phyloP scores from a whole-genome alignment of 2,329 filamentous ascomycete genomes.

The Dactylellina cionopaga region DNA sequence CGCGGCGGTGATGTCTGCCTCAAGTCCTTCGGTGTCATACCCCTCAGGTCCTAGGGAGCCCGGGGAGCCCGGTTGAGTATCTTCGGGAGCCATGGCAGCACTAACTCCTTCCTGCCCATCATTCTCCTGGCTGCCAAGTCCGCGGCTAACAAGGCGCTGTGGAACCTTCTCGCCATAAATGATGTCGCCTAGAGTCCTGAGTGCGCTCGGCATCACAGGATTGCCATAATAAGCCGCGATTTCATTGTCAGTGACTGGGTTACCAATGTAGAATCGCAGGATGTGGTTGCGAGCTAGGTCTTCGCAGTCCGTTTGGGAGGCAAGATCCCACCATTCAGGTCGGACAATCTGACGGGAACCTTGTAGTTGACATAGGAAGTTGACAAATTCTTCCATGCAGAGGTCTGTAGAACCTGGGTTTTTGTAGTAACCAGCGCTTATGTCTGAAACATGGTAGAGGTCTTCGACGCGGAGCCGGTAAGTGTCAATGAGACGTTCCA shows the following conservation, averaged over 20 bases:
- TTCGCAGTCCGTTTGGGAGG: conserved; percentile 25
- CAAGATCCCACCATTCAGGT: conserved; percentile 39
- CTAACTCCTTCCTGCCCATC: background rate
- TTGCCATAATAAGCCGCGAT: conserved; percentile 19
- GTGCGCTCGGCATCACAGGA: conserved; percentile 18
- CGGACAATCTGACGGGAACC: conserved; percentile 23
- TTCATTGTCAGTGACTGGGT: conserved; percentile 4
- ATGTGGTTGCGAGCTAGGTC: conserved; percentile 39
- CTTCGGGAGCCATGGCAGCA: background rate
- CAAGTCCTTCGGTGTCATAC: too few species aligned
- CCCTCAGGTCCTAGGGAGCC: too few species aligned
- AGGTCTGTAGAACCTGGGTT: background rate
- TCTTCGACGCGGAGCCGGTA: conserved; percentile 37
- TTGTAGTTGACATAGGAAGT: conserved; percentile 31
- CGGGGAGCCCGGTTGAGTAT: too few species aligned
- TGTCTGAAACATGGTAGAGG: conserved; percentile 21
- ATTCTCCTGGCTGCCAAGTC: background rate
- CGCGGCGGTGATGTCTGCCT: too few species aligned
- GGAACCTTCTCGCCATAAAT: conserved; percentile 24
- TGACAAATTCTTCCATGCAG: conserved; percentile 32
- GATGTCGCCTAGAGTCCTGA: conserved; percentile 17
- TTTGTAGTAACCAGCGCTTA: conserved; percentile 22
- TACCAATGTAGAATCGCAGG: conserved; percentile 31
- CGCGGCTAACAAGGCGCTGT: background rate
- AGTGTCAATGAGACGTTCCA: conserved; percentile 41